Percentiles rank a stretch among this genome's conserved stretches.
Conservation (phyloP, 768 basidiomycete genomes). For the Kwoniella europaea region DNA sequence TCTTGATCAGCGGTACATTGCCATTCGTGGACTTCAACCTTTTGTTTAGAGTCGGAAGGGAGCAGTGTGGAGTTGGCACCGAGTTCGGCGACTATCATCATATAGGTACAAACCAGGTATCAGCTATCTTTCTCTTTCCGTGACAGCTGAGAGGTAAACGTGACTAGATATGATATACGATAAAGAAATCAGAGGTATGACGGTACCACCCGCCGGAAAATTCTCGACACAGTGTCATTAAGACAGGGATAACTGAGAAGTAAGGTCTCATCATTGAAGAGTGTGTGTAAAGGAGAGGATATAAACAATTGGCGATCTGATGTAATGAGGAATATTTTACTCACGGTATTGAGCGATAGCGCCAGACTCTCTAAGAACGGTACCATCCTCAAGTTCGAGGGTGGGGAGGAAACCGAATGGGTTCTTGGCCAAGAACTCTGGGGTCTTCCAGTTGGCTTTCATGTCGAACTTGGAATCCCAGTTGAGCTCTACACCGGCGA, state of each 20-base stretch:
- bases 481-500: conserved; percentile 71
- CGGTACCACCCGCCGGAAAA: conserved; percentile 60
- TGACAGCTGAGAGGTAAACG: too few species aligned
- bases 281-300: background rate
- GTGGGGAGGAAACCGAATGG: conserved; percentile 68
- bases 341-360: conserved; percentile 88
- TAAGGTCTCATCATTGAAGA: conserved; percentile 61
- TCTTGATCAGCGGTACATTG: conserved; percentile 73
- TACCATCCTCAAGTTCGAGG: conserved; percentile 74
- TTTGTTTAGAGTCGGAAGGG: conserved; percentile 68
- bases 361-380: conserved; percentile 74
- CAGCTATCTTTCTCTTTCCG: too few species aligned
- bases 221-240: conserved; percentile 67
- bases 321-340: conserved; percentile 57
- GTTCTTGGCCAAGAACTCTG: conserved; percentile 65
- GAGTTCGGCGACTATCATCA: conserved; percentile 69
- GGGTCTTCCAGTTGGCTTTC: conserved; percentile 47
- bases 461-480: conserved; percentile 64
- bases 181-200: conserved; percentile 54
- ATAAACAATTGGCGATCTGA: background rate
- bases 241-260: conserved; percentile 75
- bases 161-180: background rate
- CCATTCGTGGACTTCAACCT: conserved; percentile 86
- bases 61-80: conserved; percentile 80
- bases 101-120: too few species aligned